phyloP scores from a whole-genome alignment of 768 basidiomycete genomes.

The Gloeophyllum trabeum region DNA sequence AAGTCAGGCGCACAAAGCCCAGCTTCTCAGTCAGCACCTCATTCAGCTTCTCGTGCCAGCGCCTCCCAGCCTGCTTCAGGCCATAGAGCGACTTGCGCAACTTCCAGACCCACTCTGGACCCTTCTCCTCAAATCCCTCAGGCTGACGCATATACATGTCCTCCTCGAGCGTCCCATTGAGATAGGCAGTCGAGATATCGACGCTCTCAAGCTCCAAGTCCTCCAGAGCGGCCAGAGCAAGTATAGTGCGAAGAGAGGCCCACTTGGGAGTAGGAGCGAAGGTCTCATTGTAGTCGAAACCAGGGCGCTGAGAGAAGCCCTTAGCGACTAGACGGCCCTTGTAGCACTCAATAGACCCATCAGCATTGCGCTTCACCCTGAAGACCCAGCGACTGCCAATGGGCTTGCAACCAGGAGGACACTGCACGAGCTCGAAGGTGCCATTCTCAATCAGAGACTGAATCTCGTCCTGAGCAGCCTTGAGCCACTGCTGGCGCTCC shows the following conservation, averaged over 20 bases:
- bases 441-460: slow-evolving; percentile 10
- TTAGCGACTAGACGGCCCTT: slow-evolving; percentile 26
- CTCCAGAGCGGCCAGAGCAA: slow-evolving; percentile 13
- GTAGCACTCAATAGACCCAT: slow-evolving; percentile 22
- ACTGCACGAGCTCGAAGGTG: slow-evolving; percentile 8
- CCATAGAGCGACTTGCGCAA: slow-evolving; percentile 27
- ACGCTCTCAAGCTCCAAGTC: slow-evolving; percentile 7
- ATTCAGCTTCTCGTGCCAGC: slow-evolving; percentile 25
- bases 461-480: slow-evolving; percentile 10
- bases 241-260: slow-evolving; percentile 10
- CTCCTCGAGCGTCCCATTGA: slow-evolving; percentile 16
- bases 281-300: slow-evolving; percentile 23
- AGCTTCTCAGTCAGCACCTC: slow-evolving; percentile 9
- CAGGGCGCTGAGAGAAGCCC: slow-evolving; percentile 20
- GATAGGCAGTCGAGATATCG: slow-evolving; percentile 14
- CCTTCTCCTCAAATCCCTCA: slow-evolving; percentile 11
- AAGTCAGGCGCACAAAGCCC: slow-evolving; percentile 12
- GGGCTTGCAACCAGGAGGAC: slow-evolving; percentile 19
- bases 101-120: slow-evolving; percentile 1
- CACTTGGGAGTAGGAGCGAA: slow-evolving; percentile 17
- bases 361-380: slow-evolving; percentile 23
- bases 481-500: slow-evolving; percentile 8
- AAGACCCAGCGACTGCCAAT: slow-evolving; percentile 25
- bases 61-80: slow-evolving; percentile 26
- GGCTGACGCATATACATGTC: slow-evolving; percentile 19